phyloP scores from a whole-genome alignment of 2,329 filamentous ascomycete genomes.

The Nannizzia gypsea region DNA sequence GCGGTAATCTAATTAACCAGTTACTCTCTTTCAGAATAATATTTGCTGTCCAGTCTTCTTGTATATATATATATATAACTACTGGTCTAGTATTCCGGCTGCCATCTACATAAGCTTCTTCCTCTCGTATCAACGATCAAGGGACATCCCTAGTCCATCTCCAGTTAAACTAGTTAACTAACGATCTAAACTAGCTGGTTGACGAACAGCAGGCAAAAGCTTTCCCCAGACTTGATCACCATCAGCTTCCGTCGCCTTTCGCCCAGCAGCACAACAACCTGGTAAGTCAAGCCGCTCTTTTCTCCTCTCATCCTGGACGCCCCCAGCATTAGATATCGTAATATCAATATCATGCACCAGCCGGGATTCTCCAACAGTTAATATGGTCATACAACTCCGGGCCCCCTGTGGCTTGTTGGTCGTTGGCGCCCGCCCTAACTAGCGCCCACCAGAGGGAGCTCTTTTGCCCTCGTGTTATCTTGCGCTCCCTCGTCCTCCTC shows the following conservation, averaged over 20 bases:
- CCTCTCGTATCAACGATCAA: neutral
- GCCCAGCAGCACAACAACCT: neutral
- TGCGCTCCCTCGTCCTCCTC: neutral
- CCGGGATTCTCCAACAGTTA: neutral
- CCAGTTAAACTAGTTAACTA: neutral
- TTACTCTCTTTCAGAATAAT: too few relatives aligned
- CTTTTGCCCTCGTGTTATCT: slow-evolving; percentile 1
- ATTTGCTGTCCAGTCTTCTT: too few relatives aligned
- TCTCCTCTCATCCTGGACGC: neutral
- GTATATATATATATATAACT: too few relatives aligned
- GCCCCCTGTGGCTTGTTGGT: neutral
- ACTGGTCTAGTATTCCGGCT: too few relatives aligned
- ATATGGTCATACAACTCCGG: too few relatives aligned
- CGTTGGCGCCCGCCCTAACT: neutral
- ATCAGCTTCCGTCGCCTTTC: neutral
- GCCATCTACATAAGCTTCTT: neutral
- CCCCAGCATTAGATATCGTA: neutral
- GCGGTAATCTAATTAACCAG: too few relatives aligned
- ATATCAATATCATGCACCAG: neutral
- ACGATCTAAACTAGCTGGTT: neutral
- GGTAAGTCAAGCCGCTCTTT: neutral
- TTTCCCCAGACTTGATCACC: neutral
- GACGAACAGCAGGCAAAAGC: neutral
- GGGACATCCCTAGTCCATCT: neutral
- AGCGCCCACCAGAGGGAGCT: neutral